phyloP scores from a whole-genome alignment of 257 asterid genomes.

The Ligustrum vulgare region DNA sequence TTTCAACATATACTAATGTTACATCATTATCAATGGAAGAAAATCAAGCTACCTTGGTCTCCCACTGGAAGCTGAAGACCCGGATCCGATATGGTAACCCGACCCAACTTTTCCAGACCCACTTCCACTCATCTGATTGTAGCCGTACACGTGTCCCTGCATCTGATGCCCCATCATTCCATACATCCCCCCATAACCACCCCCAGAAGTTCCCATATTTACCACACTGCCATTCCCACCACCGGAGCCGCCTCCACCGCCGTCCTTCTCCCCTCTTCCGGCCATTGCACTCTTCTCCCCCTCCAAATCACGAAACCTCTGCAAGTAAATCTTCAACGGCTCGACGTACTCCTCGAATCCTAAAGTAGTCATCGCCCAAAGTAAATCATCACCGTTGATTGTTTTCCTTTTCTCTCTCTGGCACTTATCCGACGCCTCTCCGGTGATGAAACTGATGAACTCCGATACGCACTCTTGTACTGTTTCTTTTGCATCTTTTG shows the following conservation, averaged over 20 bases:
- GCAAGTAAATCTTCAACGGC: constrained; percentile 16
- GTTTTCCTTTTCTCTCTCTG: constrained; percentile 38
- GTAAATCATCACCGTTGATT: constrained; percentile 1
- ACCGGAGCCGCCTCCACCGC: constrained; percentile 11
- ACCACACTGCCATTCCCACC: constrained; percentile 29
- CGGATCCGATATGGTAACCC: constrained; percentile 39
- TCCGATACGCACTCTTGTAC: constrained; percentile 41
- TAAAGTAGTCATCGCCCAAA: constrained; percentile 13
- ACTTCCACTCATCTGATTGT: constrained; percentile 28
- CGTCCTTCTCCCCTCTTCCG: constrained; percentile 12
- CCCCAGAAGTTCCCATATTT: constrained; percentile 29
- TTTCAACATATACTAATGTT: constrained; percentile 11
- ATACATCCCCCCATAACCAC: constrained; percentile 35
- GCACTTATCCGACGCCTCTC: constrained; percentile 41
- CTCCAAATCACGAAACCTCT: constrained; percentile 15
- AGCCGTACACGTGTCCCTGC: constrained; percentile 38
- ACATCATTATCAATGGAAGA: background rate
- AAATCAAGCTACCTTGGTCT: constrained; percentile 34
- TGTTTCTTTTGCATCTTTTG: constrained; percentile 40
- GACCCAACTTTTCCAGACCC: constrained; percentile 39
- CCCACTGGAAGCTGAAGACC: constrained; percentile 30
- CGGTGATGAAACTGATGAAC: constrained; percentile 43
- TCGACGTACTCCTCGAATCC: constrained; percentile 16
- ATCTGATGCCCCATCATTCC: constrained; percentile 36
- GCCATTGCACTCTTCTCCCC: constrained; percentile 17